phyloP scores from a whole-genome alignment of 108 stramenopile genomes.

The Nitzschia sp. region DNA sequence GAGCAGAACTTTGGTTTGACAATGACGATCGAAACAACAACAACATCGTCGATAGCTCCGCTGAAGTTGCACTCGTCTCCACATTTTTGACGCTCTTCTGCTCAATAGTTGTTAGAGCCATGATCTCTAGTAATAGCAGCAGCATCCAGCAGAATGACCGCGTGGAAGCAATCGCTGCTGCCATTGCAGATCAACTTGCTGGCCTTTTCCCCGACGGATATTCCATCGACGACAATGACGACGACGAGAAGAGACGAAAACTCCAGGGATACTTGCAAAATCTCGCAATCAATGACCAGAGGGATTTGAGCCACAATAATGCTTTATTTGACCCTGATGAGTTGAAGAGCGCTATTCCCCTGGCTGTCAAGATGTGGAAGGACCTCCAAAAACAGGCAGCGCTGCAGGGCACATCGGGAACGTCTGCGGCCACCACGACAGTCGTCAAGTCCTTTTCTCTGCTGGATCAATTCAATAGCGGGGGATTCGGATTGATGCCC shows the following conservation, averaged over 20 bases:
- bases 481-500: neutral
- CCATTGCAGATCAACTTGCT: slow-evolving; percentile 1
- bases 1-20: too few species aligned
- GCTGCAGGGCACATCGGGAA: neutral
- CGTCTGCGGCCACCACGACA: neutral
- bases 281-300: too few species aligned
- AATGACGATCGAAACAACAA: too few species aligned
- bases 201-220: neutral
- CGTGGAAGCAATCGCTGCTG: neutral
- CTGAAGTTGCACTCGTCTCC: too few species aligned
- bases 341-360: neutral
- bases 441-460: slow-evolving; percentile 23
- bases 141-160: neutral
- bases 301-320: too few species aligned
- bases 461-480: slow-evolving; percentile 25
- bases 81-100: too few species aligned
- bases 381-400: neutral
- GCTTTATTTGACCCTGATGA: neutral
- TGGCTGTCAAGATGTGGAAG: slow-evolving; percentile 6
- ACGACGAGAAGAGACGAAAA: neutral
- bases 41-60: too few species aligned
- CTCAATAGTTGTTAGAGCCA: too few species aligned
- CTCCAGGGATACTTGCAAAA: neutral
- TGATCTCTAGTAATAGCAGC: too few species aligned
- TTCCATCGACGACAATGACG: neutral